Base-by-base conservation (phyloP, 306 rosid genomes). In the Boehmeria nivea region DNA sequence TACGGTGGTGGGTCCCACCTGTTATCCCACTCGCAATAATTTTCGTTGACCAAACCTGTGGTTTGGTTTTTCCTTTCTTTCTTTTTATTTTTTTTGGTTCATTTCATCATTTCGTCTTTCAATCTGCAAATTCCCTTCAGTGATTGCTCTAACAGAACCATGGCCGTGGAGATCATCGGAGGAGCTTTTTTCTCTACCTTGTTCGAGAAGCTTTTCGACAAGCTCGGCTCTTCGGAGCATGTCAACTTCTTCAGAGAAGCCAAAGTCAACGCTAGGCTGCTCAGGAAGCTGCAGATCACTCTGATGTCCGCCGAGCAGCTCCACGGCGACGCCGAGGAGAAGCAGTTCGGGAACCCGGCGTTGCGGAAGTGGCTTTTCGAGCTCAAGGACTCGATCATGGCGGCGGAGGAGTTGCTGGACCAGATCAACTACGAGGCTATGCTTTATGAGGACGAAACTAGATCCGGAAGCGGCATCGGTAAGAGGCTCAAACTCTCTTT, bases 301-400 rank as follows among this genome's bases (percentile, higher is more conserved):
- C 43, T 79, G 62, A 13, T 67, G 43, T 75, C 78, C 0, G 63
- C 69, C 12, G 56, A 64, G 60, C 60, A 36, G 4, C 78, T 71
- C 40, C 64, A 74, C 26, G 44, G 57, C 37, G 81, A 75, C 28
- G 84, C 84, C 3, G 81, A 79, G 53, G 76, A 68, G 48, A 79
- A 71, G 50, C 78, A 79, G 53, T 42, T 71, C 59, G 64, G 57
- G 19, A 46, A 58, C 47, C 23, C 56, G 26, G 53, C 55, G 2
- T 78, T 79, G 59, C 71, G 72, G 49, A 64, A 71, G 28, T 79
- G 81, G 84, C 68, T 79, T 42, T 53, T 54, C 10, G 76, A 74
- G 17, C 66, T 61, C 15, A 61, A 48, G 16, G 66, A 48, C 21
- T 55, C 66, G 11, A 18, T 37, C 10, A 22, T 33, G 33, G 66